Evolutionary conservation across 441 rosid genomes (phyloP).

Genomic region (Erodium trifolium): DNA sequence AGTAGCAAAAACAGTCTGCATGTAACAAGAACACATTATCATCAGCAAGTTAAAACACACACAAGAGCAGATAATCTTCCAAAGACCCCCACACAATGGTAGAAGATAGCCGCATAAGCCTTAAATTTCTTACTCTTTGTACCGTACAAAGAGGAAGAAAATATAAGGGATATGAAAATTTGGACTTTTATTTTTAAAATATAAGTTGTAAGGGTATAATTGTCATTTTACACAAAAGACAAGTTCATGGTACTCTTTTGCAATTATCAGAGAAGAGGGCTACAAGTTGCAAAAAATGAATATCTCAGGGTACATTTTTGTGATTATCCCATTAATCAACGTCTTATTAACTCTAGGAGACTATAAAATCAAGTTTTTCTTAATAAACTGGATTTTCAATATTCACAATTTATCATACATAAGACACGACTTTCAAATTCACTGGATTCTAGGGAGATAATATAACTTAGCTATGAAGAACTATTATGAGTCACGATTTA

Average conservation of each 20-base stretch:
- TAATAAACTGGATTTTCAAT: not conserved
- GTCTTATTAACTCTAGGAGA: not conserved
- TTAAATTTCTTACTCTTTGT: no score
- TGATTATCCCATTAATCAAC: not conserved
- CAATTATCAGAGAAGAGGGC: no score
- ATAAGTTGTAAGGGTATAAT: no score
- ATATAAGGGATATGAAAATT: no score
- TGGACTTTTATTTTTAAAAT: no score
- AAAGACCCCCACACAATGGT: no score
- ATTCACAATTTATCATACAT: not conserved
- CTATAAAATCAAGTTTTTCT: not conserved
- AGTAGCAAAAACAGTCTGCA: slow-evolving; percentile 89
- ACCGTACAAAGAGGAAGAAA: no score
- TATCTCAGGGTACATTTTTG: not conserved
- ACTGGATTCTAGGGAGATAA: not conserved
- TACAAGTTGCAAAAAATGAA: not conserved
- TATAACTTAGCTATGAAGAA: not conserved
- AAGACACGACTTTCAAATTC: not conserved
- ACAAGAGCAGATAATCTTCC: no score
- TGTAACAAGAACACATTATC: slow-evolving; percentile 15
- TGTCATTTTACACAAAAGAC: not conserved
- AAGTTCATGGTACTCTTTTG: not conserved
- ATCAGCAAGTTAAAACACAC: no score
- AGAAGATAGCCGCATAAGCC: no score
- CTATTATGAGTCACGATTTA: not conserved